Evolutionary conservation across 169 alveolate genomes (phyloP).

Genomic region (Fabrea salina): DNA sequence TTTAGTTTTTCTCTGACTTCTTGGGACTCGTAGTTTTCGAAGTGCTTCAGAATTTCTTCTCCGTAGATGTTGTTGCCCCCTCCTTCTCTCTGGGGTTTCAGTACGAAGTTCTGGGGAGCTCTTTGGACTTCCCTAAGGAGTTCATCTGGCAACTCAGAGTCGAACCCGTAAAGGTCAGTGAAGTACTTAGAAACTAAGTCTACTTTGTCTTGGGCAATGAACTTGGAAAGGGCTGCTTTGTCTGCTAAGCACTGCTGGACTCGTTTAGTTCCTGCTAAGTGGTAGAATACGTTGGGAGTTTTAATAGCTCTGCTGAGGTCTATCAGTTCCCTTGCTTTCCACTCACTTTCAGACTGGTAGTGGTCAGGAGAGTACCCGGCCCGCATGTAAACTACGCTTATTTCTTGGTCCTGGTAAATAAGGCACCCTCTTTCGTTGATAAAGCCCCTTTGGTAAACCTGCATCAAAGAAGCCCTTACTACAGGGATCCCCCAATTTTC

Average conservation of each 20-base stretch:
- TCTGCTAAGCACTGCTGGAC: constrained; percentile 69
- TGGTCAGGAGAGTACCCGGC: constrained; percentile 63
- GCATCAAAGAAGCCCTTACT: not conserved
- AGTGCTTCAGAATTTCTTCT: constrained; percentile 41
- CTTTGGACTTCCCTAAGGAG: constrained; percentile 44
- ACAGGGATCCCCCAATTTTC: not conserved
- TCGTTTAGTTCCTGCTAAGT: constrained; percentile 75
- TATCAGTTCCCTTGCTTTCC: constrained; percentile 67
- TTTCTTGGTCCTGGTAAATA: constrained; percentile 37
- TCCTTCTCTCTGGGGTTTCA: constrained; percentile 85
- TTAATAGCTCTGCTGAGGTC: constrained; percentile 76
- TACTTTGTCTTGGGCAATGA: constrained; percentile 26
- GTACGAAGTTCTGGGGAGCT: constrained; percentile 49
- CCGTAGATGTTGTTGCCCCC: constrained; percentile 81
- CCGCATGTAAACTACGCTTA: constrained; percentile 69
- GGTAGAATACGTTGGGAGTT: constrained; percentile 68
- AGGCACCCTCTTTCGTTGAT: not conserved
- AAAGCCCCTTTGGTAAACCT: not conserved
- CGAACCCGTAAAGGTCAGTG: constrained; percentile 37
- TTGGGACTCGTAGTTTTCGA: constrained; percentile 40
- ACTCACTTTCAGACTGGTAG: constrained; percentile 54
- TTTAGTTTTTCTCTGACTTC: constrained; percentile 35
- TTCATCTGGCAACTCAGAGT: constrained; percentile 47
- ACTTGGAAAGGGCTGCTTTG: constrained; percentile 39
- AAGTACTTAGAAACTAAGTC: constrained; percentile 32